Base-by-base conservation (phyloP, 2,329 filamentous ascomycete genomes). In the Sphaceloma murrayae region DNA sequence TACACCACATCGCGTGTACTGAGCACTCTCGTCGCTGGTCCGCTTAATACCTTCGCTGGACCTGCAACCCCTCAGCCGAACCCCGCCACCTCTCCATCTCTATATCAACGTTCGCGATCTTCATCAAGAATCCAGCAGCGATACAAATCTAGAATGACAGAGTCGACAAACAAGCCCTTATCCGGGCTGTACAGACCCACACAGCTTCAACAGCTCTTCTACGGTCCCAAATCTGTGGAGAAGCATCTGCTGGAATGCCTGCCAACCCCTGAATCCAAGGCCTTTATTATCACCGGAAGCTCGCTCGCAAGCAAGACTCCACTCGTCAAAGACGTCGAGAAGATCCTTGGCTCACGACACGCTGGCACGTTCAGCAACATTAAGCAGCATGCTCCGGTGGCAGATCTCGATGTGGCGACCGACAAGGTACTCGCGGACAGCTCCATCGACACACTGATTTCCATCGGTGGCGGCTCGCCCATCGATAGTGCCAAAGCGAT, bases 341-440 rank as follows among this genome's bases (percentile, higher is more conserved):
- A 62, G 8, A 57, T 71, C 1, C 60, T 77, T 0, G 66, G 64
- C 4, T 50, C 59, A 10, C 51, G 58, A 22, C 70, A 74, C 52
- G 72, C 70, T 2, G 69, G 70, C 47, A 76, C 73, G 0, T 76
- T 74, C 54, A 62, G 62, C 50, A 68, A 69, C 51, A 75, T 77
- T 47, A 67, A 67, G 38, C 67, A 75, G 51, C 73, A 76, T 55
- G 72, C 72, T 2, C 73, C 73, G 1, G 61, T 75, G n/a, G 67
- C 67, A 3, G 60, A 74, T 33, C 61, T 76, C 1, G 71, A 74
- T 52, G 62, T 72, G 51, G 72, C 72, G 1, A 72, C 69, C 1
- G 57, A 66, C 9, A 51, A 66, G 1, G 68, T 75, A 5, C 50
- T 60, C 33, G 58, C 64, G 11, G 68, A 74, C 48, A 34, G 52